Evolutionary conservation across 805 yeast species (phyloP), one percentile per base, ranked within the genome.

Genomic region (Clavispora vitiphila): DNA sequence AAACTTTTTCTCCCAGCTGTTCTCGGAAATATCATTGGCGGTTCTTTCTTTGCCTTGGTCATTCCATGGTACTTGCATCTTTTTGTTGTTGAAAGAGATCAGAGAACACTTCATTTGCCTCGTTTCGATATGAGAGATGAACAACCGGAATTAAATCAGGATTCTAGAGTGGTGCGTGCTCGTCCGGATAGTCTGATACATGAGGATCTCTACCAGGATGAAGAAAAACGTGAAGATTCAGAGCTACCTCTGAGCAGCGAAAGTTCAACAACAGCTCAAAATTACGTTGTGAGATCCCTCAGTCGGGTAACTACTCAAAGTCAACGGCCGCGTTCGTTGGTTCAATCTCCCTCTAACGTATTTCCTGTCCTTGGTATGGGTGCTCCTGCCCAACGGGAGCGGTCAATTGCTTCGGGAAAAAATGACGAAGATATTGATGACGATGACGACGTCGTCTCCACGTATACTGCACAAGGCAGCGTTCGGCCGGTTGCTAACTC

Each of bases 301-400:
- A 38, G 30, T 20, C 11, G 18, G 5, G 11, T 10, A 9, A 38
- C 22, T 16, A 8, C 8, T 12, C 29, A 21, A 24, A 50, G 30
- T 29, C 29, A 14, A 11, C 5, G 57, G 4, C 14, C 11, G 22
- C 4, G 14, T 10, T n/a, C 4, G 8, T n/a, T 24, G 30, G 39
- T 23, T 7, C 20, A 19, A 35, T 81, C 89, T 1, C 95, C 91
- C 3, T 77, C 77, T 20, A 87, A 87, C 46, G 89, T 84, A 1
- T 85, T 84, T 62, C 93, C 95, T 0, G 90, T 85, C 2, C 69
- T 70, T 50, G 91, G 86, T 1, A 83, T 85, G 91, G 89, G 86
- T 1, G 70, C 67, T 9, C 84, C 91, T 3, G 57, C 76, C 32
- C 62, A 60, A 21, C 64, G 74, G 40, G 90, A 84, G 51, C 64